Base-by-base conservation (phyloP, 2,329 filamentous ascomycete genomes). In the Fusarium ramigenum region DNA sequence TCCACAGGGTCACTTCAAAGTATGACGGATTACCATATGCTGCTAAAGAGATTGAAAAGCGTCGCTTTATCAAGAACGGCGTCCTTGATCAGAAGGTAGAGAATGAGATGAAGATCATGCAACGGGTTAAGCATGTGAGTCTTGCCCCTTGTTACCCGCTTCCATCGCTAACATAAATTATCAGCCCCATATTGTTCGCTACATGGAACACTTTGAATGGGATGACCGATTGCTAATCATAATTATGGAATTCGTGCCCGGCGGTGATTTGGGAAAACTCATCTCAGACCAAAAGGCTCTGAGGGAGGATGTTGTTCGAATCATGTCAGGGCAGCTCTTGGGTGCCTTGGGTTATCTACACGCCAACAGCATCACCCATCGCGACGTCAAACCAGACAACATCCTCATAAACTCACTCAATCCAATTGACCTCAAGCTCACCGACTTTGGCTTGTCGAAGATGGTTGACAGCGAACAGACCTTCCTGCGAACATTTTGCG, bases 311-410 rank as follows among this genome's bases (percentile, higher is more conserved):
- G 85, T 91, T 74, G 92, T 91, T n/a, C 91, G 92, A 80, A 85
- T 85, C 9, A 93, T 98, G 81, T 90, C 95, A 3, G 81, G 84
- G 25, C 94, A 97, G 80, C 89, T 98, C 40, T 84, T 98, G 47
- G 89, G 92, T 75, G 96, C 96, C 4, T 85, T 99, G 59, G 91
- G 90, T 36, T 98, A 99, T 80, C 86, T 99, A 14, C 96, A 99
- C 81, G 86, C 87, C 60, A 92, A 93, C 77, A 94, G 93, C 79
- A 98, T 99, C 76, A 98, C 96, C 0, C 96, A 99, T 83, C 93
- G 96, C n/a, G 96, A 99, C 81, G 95, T 99, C 79, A 99, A 99
- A 80, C 96, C 96, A 0, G 96, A 99, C 85, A 99, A 99, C 78
- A 98, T 99, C 69, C 87, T 99, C 44, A 93, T 98, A 74, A 87